Percentiles rank a stretch among this genome's conserved stretches.
Evolutionary conservation across 805 yeast species (phyloP).

Genomic region (Yamadazyma sp.): DNA sequence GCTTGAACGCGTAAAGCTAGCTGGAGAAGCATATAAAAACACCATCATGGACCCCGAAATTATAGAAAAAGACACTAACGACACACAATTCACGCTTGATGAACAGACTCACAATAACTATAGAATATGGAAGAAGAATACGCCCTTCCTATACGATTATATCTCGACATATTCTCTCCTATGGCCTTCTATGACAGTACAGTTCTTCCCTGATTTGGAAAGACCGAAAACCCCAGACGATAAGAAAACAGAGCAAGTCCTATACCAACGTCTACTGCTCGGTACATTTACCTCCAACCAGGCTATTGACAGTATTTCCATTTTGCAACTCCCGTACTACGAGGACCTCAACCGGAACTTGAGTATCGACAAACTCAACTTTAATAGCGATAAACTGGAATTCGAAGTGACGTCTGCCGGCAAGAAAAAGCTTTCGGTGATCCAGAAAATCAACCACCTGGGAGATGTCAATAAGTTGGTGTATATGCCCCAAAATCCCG

Average conservation of each 20-base stretch:
- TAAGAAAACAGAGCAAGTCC: conserved; percentile 4
- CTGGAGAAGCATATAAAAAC: background rate
- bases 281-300: conserved; percentile 68
- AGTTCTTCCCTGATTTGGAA: conserved; percentile 42
- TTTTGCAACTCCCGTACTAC: conserved; percentile 34
- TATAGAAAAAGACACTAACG: background rate
- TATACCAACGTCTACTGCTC: conserved; percentile 46
- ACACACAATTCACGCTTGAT: conserved; percentile 20
- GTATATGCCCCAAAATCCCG: conserved; percentile 84
- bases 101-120: conserved; percentile 33
- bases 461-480: conserved; percentile 76
- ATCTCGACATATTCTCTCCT: conserved; percentile 38
- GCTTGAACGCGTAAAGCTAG: conserved; percentile 2
- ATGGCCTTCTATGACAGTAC: conserved; percentile 46
- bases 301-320: conserved; percentile 47
- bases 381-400: conserved; percentile 39
- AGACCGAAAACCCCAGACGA: conserved; percentile 5
- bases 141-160: conserved; percentile 44
- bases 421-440: conserved; percentile 27
- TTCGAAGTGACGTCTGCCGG: conserved; percentile 34
- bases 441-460: conserved; percentile 62
- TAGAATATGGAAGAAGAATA: conserved; percentile 44
- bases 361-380: conserved; percentile 35
- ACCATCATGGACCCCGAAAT: background rate
- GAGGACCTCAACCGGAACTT: conserved; percentile 34